A percentile compares a stretch with the other conserved stretches of the same genome.
Evolutionary conservation across 495 filamentous ascomycete genomes (phyloP).

Genomic region (Barbatosphaeria neglecta): DNA sequence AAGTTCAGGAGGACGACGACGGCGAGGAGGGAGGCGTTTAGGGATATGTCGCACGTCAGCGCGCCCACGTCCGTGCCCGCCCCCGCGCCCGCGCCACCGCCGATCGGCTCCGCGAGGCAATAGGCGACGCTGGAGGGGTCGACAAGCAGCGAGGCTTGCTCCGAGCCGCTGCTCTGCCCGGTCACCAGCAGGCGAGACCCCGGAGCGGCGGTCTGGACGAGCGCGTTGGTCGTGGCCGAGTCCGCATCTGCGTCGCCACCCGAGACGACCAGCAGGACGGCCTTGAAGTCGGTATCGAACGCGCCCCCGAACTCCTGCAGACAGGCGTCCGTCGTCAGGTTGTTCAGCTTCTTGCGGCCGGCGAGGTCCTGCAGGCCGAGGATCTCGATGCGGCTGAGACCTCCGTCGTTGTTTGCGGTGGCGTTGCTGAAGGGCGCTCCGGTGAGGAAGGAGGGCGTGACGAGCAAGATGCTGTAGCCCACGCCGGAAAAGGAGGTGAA

Average conservation of each 20-base stretch:
- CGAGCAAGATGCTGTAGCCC: slow-evolving; percentile 24
- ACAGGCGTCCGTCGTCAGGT: slow-evolving; percentile 14
- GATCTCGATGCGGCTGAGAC: slow-evolving; percentile 21
- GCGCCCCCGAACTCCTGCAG: slow-evolving; percentile 15
- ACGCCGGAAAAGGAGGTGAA: slow-evolving; percentile 22
- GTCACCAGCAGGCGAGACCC: slow-evolving; percentile 8
- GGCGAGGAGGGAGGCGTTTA: slow-evolving; percentile 29
- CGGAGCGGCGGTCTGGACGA: slow-evolving; percentile 15
- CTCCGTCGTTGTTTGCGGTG: slow-evolving; percentile 15
- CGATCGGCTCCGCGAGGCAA: slow-evolving; percentile 19
- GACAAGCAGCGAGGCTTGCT: slow-evolving; percentile 2
- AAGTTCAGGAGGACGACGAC: slow-evolving; percentile 28
- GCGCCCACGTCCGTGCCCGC: too few species aligned
- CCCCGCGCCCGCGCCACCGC: slow-evolving; percentile 1
- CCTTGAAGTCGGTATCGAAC: slow-evolving; percentile 18
- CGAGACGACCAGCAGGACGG: slow-evolving; percentile 26
- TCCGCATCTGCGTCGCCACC: slow-evolving; percentile 12
- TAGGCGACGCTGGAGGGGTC: slow-evolving; percentile 13
- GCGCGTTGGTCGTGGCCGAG: slow-evolving; percentile 16
- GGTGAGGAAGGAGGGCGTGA: slow-evolving; percentile 22
- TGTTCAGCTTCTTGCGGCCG: slow-evolving; percentile 10
- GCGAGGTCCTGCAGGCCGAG: slow-evolving; percentile 20
- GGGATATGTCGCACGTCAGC: slow-evolving; percentile 23
- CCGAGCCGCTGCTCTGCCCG: slow-evolving; percentile 8
- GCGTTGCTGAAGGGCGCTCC: slow-evolving; percentile 25